Evolutionary conservation across 139 green algal genomes (phyloP), one percentile per base, ranked within the genome.

Genomic region (Mychonastes homosphaera): DNA sequence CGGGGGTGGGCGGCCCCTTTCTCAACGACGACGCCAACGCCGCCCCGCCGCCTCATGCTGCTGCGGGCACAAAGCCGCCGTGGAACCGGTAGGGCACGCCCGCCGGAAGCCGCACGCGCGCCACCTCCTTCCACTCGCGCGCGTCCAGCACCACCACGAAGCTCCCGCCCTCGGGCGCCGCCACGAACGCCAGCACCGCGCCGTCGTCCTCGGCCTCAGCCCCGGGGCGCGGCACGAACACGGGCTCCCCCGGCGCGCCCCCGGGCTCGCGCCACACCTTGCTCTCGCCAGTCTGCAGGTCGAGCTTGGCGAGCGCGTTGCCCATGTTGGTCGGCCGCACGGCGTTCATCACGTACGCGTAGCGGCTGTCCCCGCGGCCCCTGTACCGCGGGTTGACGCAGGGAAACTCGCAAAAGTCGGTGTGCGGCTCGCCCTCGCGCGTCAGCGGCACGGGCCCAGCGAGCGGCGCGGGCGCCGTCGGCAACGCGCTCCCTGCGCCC

Each of bases 111-210:
- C 58, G 5, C 6, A 72, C 80, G 1, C 79, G 56, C 4, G 69
- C 81, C 46, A 84, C 26, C 74, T 92, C 84, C 27, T 64, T 26
- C 53, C 71, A 73, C 16, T 18, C 77, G 9, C 3, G 5, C 0
- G 65, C 85, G 59, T 93, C 85, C 56, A 93, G 65, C 38, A 84
- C 75, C 27, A 88, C 23, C 62, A 93, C 34, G 7, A 70, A 73
- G 6, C 61, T 56, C 15, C 23, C 34, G 2, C 85, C 85, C 12
- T 82, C 69, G 2, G 58, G 45, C 4, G 61, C 57, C 19, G 70
- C 64, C 16, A 81, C 41, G 6, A 74, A 27, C 0, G 53, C 54
- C 48, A 94, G 19, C 38, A 94, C 58, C 45, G 87, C 77, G 0
- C 85, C 85, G 23, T 92, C 85, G 40, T 93, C 85, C 66, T 93